phyloP scores from a whole-genome alignment of 345 rosid species.

The Litchi chinensis region DNA sequence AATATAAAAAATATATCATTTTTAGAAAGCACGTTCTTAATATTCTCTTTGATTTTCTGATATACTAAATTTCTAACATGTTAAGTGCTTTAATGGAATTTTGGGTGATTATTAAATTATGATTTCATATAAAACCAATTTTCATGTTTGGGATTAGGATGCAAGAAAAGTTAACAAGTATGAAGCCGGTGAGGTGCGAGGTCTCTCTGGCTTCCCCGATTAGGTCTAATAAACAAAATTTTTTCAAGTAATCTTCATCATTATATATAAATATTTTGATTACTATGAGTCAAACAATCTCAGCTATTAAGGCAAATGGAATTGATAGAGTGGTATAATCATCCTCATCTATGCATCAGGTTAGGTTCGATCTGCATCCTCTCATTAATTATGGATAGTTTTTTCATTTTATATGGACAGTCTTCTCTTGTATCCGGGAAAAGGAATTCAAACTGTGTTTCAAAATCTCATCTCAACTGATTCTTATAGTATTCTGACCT shows the following conservation, averaged over 20 bases:
- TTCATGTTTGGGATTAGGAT: background rate
- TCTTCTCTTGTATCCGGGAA: too few species aligned
- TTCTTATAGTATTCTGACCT: too few species aligned
- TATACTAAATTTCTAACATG: background rate
- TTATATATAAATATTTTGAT: background rate
- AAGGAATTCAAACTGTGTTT: too few species aligned
- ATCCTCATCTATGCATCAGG: too few species aligned
- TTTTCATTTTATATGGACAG: too few species aligned
- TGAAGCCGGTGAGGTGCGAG: slow-evolving; percentile 3
- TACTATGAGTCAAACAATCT: background rate
- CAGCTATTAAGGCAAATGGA: background rate
- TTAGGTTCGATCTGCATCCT: too few species aligned
- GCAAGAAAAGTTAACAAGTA: background rate
- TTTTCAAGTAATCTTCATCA: background rate
- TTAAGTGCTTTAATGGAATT: background rate
- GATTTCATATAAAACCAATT: background rate
- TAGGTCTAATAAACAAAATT: background rate
- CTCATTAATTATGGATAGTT: too few species aligned
- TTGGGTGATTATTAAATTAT: background rate
- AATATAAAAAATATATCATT: too few species aligned
- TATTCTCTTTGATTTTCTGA: too few species aligned
- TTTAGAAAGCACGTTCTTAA: too few species aligned
- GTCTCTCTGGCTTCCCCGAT: slow-evolving; percentile 10
- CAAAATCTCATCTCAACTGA: too few species aligned
- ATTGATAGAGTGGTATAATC: too few species aligned